phyloP scores from a whole-genome alignment of 192 early-diverging fungal genomes.

The Diversispora eburnea region DNA sequence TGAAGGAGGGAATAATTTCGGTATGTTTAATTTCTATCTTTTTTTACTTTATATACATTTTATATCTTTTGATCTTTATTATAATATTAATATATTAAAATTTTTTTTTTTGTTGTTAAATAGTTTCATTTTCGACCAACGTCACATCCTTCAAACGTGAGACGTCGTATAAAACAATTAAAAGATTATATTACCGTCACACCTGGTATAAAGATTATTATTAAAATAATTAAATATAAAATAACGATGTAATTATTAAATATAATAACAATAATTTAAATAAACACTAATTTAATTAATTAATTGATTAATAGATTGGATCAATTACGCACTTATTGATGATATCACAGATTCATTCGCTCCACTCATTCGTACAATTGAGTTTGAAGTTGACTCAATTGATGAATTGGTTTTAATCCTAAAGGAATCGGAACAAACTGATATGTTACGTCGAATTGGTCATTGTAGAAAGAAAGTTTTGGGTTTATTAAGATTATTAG shows the following conservation, averaged over 20 bases:
- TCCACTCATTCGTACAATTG: conserved; percentile 79
- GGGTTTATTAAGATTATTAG: conserved; percentile 62
- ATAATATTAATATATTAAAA: neutral
- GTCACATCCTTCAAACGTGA: conserved; percentile 79
- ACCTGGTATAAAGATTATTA: conserved; percentile 48
- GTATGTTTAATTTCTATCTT: conserved; percentile 34
- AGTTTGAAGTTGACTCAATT: conserved; percentile 92
- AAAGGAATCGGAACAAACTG: conserved; percentile 83
- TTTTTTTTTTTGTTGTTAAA: too few species aligned
- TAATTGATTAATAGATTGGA: conserved; percentile 71
- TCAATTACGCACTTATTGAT: conserved; percentile 93
- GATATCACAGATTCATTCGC: conserved; percentile 92
- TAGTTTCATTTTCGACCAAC: conserved; percentile 82
- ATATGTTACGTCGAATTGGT: conserved; percentile 75
- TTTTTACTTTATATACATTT: neutral
- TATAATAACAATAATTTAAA: too few species aligned
- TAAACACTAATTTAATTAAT: neutral
- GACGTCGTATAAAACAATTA: conserved; percentile 80
- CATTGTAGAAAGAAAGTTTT: conserved; percentile 70
- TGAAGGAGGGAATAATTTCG: conserved; percentile 66
- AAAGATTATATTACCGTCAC: conserved; percentile 81
- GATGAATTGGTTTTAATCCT: conserved; percentile 92
- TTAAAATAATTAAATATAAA: conserved; percentile 17
- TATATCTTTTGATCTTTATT: neutral
- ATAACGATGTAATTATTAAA: too few species aligned